Evolutionary conservation across 1,139 yeast genomes (phyloP).

Genomic region (Saccharomyces hybrid): DNA sequence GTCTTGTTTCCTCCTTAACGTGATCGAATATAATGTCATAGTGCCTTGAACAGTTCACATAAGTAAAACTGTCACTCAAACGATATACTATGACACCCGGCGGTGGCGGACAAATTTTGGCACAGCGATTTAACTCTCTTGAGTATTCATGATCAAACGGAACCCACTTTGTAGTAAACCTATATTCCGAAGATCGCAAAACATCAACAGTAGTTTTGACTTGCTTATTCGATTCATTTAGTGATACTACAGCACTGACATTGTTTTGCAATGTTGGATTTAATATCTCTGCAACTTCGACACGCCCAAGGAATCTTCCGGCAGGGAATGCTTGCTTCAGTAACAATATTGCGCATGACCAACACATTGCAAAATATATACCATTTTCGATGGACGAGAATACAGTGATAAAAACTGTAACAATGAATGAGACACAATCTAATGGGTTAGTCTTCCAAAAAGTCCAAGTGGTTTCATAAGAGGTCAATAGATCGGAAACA

Average conservation of each 20-base stretch:
- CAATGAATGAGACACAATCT: constrained; percentile 68
- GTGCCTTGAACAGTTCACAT: constrained; percentile 73
- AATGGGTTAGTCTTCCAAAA: constrained; percentile 73
- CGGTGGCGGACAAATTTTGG: constrained; percentile 69
- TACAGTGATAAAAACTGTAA: constrained; percentile 75
- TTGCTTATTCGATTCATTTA: neutral
- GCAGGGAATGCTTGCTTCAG: constrained; percentile 73
- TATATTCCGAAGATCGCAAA: constrained; percentile 2
- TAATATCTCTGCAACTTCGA: constrained; percentile 58
- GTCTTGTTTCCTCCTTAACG: constrained; percentile 51
- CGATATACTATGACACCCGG: constrained; percentile 85
- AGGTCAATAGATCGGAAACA: constrained; percentile 79
- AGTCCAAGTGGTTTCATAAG: constrained; percentile 61
- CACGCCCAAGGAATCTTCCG: constrained; percentile 77
- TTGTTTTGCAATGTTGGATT: constrained; percentile 37
- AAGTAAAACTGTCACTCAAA: constrained; percentile 72
- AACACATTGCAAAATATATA: constrained; percentile 82
- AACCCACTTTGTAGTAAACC: constrained; percentile 56
- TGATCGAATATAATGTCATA: constrained; percentile 64
- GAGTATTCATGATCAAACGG: constrained; percentile 49
- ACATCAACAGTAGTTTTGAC: constrained; percentile 27
- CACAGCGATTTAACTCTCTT: constrained; percentile 46
- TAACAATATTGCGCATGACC: constrained; percentile 68
- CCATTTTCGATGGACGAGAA: constrained; percentile 82
- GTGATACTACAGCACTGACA: neutral